Evolutionary conservation across 2,329 filamentous ascomycete genomes (phyloP), one percentile per base, ranked within the genome.

Genomic region (Aspergillus udagawae): DNA sequence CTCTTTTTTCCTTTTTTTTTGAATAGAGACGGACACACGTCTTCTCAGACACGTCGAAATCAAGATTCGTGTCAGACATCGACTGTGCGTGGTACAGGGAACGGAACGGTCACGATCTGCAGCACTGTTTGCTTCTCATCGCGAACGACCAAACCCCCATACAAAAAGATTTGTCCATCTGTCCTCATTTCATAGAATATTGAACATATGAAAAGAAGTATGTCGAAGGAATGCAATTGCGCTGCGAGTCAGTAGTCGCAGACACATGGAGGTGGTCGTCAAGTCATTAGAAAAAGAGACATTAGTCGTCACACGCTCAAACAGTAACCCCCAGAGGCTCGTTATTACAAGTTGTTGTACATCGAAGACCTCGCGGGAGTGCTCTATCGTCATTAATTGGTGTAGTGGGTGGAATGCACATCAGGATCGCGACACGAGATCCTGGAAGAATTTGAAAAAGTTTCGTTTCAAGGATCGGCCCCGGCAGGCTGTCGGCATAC

Each of bases 381-480:
- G 50, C 54, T 68, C 65, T 69, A 68, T 65, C 53, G 63, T 70
- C 67, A 67, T 67, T 65, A 62, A 53, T 53, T 52, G 45, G 44
- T 57, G 55, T 47, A 44, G 29, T 28, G 51, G 29, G 20, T 32
- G 49, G 12, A 45, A 35, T 17, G 51, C 47, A 44, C 17, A 47
- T 59, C 59, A 73, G 57, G 68, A 61, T 48, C 71, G 65, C 23
- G 65, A 67, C 52, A 79, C 73, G 20, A 79, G 66, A 42, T 76
- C 76, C 51, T 75, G 73, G 54, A 80, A 68, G 60, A 78, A 75
- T 55, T 71, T 74, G 67, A 79, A 68, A 60, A 80, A 73, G 48
- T 70, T 75, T 55, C 76, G 74, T 60, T 77, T 75, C 50, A 73
- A 64, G 7, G 74, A 73, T 25, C 67, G 75, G 57, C 67, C 69